Base-by-base conservation (phyloP, 2,329 filamentous ascomycete genomes). In the Amphichorda felina region DNA sequence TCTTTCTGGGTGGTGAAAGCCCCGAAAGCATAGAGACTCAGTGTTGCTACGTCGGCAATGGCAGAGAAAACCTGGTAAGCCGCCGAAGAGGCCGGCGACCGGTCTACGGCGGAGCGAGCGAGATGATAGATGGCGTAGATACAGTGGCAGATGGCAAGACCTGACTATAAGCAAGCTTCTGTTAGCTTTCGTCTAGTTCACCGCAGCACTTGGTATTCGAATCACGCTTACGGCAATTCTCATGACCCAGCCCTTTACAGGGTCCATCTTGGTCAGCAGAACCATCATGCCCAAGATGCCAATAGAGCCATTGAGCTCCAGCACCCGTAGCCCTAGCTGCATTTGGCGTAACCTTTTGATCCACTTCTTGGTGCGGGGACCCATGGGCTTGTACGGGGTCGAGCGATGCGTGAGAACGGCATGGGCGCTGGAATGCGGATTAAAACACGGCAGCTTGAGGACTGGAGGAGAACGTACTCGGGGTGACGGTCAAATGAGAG, bases 1-100 rank as follows among this genome's bases (percentile, higher is more conserved):
- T 69, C 61, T 35, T 59, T 62, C 33, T 62, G 56, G 9, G 62
- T 59, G 6, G 62, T 56, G 31, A 71, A 50, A 3, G 62, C 64
- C 6, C 69, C 69, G 41, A 73, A 79, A 6, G 63, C 63, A 48
- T 73, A 80, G 26, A 79, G 58, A 8, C 70, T 64, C 18, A 72
- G 45, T 30, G 71, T 57, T 9, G 60, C 61, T 11, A 75, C 49
- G 54, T 96, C 89, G 29, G 82, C 72, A 30, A 86, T 61, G 9
- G 74, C 68, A 3, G 87, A 76, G 54, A 95, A 96, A 38, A 91
- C 61, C 57, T 93, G 86, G 57, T 96, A 96, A 43, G 85, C 89
- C 11, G 85, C 79, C 14, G 86, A 84, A 16, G 85, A 94, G 4
- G 68, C 79, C 0, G 89, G 79, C 1, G 87, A 77, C 35, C 87